phyloP scores from a whole-genome alignment of 768 basidiomycete genomes.

The Lactarius deliciosus region DNA sequence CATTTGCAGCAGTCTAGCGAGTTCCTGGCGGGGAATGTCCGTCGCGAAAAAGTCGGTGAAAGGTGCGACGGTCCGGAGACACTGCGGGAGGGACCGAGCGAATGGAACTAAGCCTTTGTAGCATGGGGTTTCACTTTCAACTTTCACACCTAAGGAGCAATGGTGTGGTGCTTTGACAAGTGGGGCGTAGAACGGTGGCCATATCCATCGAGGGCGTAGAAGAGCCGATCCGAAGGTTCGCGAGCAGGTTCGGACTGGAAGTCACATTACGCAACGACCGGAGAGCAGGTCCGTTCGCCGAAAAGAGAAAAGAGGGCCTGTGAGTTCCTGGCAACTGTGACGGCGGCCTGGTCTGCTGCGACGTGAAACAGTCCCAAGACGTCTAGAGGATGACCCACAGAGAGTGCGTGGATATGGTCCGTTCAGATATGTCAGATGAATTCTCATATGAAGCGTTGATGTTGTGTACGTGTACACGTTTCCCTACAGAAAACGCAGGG shows the following conservation, averaged over 20 bases:
- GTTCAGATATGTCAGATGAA: constrained; percentile 8
- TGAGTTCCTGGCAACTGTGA: not conserved
- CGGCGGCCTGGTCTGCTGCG: not conserved
- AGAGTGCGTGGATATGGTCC: not conserved
- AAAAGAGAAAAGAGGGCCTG: not conserved
- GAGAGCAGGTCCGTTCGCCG: constrained; percentile 10
- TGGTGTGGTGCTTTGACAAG: constrained; percentile 4
- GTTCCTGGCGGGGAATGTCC: constrained; percentile 8
- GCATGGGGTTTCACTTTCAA: constrained; percentile 17
- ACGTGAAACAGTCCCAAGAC: not conserved
- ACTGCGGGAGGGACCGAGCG: constrained; percentile 5
- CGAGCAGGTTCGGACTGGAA: constrained; percentile 6
- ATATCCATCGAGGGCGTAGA: constrained; percentile 7
- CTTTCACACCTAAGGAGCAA: not conserved
- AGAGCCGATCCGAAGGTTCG: constrained; percentile 17
- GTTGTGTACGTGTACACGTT: constrained; percentile 5
- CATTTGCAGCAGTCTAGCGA: not conserved
- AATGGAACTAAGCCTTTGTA: constrained; percentile 2
- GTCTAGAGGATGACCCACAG: constrained; percentile 9
- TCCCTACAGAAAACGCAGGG: not conserved
- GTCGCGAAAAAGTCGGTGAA: constrained; percentile 23
- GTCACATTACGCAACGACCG: constrained; percentile 10
- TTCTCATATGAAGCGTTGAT: constrained; percentile 9
- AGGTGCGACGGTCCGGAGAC: constrained; percentile 7
- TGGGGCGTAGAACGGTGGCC: constrained; percentile 15